Evolutionary conservation across 2,329 filamentous ascomycete genomes (phyloP), one percentile per base, ranked within the genome.

Genomic region (Parafenestella ontariensis): DNA sequence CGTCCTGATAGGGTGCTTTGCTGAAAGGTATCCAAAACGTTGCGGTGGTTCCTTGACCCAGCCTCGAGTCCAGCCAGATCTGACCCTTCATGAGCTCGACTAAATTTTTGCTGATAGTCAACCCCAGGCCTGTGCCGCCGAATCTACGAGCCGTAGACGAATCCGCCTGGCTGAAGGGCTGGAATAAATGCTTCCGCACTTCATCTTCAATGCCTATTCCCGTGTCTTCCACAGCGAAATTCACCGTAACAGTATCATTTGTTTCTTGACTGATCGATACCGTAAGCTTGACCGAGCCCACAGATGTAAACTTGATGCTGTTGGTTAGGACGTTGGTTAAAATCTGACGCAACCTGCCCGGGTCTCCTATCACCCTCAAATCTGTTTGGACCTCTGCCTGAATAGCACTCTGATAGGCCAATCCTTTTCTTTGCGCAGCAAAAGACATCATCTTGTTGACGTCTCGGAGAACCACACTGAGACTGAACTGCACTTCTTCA

Each of bases 401-500:
- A 47, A 91, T 85, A 41, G 89, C 84, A 24, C 83, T 86, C 34
- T 84, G 81, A 68, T 92, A 93, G 8, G 85, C 86, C 3, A 96
- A 79, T 37, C 90, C 89, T 69, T 96, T 91, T 28, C 90, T 85
- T 65, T 90, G 85, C 1, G 93, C 92, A 1, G 90, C 91, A 65
- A 96, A 96, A 37, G 89, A 87, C 62, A 96, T 85, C 91, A 96
- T 95, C 71, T 92, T 92, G 47, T 87, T 89, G 18, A 95, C 90
- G 69, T 96, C 92, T 42, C 87, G 83, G 6, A 93, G 85, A 11
- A 92, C 86, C 1, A 91, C 81, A 0, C 87, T 87, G 1, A 92
- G 79, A 24, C 88, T 91, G 65, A 93, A 94, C 57, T 91, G 89
- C 0, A 92, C 89, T 64, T 92, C 89, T 73, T 92, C 90, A 36